Percentiles rank a stretch among this genome's conserved stretches.
Conservation (phyloP, 75 land plant species). For the Larix kaempferi region DNA sequence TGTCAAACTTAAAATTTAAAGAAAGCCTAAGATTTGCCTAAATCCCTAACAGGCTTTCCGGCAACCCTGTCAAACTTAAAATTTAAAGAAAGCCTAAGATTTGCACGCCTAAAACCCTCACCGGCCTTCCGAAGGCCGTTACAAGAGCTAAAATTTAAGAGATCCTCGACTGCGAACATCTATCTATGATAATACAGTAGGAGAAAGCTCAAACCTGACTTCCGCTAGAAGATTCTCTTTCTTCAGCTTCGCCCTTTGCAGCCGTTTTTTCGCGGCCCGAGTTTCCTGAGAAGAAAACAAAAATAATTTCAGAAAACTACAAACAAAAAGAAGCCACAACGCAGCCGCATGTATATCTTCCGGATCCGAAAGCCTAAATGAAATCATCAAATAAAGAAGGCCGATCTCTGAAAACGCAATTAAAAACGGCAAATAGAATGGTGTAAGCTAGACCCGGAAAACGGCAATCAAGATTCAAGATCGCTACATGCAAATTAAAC, state of each 20-base stretch:
- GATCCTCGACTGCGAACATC: no score
- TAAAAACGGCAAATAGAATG: not conserved
- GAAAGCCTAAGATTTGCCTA: no score
- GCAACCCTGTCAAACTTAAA: no score
- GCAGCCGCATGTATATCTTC: not conserved
- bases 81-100: no score
- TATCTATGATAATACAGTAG: not conserved
- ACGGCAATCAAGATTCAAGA: no score
- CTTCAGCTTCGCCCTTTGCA: constrained; percentile 7
- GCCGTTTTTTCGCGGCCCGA: not conserved
- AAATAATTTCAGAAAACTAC: not conserved
- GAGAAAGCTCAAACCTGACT: not conserved
- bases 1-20: no score
- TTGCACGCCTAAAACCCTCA: no score
- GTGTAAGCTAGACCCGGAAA: no score
- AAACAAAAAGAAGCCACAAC: not conserved
- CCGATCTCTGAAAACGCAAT: not conserved
- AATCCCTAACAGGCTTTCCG: not conserved
- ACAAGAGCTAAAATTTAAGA: no score
- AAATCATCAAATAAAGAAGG: no score
- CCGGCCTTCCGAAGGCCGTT: no score
- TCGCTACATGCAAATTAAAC: no score
- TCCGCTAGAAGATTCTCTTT: constrained; percentile 4
- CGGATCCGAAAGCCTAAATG: not conserved
- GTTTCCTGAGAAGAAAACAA: constrained; percentile 2